Conservation (phyloP, 495 filamentous ascomycete genomes). For the Daldinia grandis region DNA sequence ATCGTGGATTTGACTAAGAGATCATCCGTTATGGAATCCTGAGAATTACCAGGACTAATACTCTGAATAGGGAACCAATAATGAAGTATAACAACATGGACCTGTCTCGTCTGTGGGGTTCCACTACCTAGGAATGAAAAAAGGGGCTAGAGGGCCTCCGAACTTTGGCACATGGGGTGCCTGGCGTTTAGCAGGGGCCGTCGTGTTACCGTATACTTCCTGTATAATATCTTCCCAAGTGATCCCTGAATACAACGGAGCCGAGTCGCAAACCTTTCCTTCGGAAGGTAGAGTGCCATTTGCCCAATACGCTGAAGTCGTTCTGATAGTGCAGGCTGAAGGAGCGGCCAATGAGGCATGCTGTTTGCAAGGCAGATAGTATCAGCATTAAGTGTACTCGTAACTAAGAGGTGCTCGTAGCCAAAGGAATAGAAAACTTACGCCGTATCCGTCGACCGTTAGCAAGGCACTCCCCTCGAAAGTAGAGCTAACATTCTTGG, state of each 20-base stretch:
- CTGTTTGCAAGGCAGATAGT: conserved; percentile 35
- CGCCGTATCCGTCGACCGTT: conserved; percentile 63
- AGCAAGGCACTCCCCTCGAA: conserved; percentile 64
- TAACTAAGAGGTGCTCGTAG: neutral
- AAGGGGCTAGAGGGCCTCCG: neutral
- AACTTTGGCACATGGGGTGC: neutral
- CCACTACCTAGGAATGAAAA: neutral
- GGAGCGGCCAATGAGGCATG: conserved; percentile 58
- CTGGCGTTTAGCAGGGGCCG: conserved; percentile 17
- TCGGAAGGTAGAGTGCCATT: conserved; percentile 55
- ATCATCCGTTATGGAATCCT: neutral
- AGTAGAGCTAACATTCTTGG: conserved; percentile 57
- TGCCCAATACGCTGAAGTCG: conserved; percentile 58
- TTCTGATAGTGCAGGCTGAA: conserved; percentile 57
- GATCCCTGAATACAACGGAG: conserved; percentile 20
- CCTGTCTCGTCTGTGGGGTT: neutral
- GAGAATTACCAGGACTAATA: neutral
- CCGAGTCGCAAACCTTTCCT: conserved; percentile 53
- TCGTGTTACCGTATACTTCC: conserved; percentile 25
- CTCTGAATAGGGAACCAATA: neutral
- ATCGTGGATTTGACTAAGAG: neutral
- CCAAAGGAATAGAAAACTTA: conserved; percentile 46
- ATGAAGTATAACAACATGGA: neutral
- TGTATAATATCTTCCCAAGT: conserved; percentile 37
- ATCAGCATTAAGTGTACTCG: neutral